Conservation (phyloP, 148 eudicot species). For the Arbutus unedo region DNA sequence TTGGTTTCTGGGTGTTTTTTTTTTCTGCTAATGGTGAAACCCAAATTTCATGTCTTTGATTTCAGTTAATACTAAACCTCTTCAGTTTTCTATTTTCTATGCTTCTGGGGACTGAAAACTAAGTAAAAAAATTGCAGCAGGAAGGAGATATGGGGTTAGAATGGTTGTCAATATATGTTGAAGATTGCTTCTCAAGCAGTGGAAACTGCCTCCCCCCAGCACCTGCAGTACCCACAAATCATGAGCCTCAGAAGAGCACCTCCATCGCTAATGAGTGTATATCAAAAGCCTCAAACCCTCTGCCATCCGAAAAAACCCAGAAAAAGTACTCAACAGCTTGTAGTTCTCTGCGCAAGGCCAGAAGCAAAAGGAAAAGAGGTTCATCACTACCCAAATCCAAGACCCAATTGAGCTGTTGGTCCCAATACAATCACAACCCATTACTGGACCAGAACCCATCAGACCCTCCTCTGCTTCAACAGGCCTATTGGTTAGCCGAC, state of each 20-base stretch:
- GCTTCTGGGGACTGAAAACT: neutral
- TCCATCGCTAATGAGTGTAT: neutral
- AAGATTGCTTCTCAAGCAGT: slow-evolving; percentile 41
- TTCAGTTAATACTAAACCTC: neutral
- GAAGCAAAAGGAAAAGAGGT: slow-evolving; percentile 34
- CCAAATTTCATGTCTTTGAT: neutral
- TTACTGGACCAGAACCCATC: slow-evolving; percentile 1
- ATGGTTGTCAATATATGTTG: slow-evolving; percentile 39
- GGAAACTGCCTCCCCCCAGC: slow-evolving; percentile 31
- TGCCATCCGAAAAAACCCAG: neutral
- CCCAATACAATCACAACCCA: slow-evolving; percentile 5
- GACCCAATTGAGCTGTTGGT: slow-evolving; percentile 21
- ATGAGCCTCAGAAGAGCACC: slow-evolving; percentile 4
- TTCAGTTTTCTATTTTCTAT: neutral
- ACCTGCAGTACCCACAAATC: slow-evolving; percentile 1
- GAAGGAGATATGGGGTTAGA: slow-evolving; percentile 35
- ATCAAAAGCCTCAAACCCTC: neutral
- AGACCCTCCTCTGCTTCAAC: slow-evolving; percentile 45
- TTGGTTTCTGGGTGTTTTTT: too few species aligned
- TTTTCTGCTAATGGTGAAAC: neutral
- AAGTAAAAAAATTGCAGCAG: neutral
- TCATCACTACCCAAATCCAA: slow-evolving; percentile 9
- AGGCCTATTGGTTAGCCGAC: slow-evolving; percentile 43
- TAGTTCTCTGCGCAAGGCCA: slow-evolving; percentile 26
- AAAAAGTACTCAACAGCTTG: neutral